These are phyloP conservation scores for Cucumis cinereus DNA, from an alignment of 306 rosid species.

Conservation along the genomic window DNA sequence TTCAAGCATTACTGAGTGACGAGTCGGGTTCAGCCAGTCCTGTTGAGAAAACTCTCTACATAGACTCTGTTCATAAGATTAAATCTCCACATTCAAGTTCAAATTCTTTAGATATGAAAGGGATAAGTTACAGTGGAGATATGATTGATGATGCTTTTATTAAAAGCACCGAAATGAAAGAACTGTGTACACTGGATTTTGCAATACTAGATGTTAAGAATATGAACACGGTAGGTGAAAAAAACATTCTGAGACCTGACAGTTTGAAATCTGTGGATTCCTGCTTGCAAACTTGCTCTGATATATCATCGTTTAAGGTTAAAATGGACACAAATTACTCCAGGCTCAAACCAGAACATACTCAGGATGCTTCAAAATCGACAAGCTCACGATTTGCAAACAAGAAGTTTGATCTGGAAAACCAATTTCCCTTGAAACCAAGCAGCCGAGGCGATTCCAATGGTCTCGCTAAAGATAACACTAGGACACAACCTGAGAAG, in stretches of 20 bases:
- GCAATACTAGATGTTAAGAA: conserved; percentile 26
- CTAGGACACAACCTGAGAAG: conserved; percentile 7
- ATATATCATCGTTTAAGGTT: conserved; percentile 13
- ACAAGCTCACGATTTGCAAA: conserved; percentile 14
- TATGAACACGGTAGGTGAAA: conserved; percentile 16
- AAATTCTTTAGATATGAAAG: conserved; percentile 28
- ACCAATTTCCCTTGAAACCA: conserved; percentile 11
- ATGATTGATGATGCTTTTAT: conserved; percentile 18
- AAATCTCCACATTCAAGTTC: conserved; percentile 31
- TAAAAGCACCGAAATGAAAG: conserved; percentile 17
- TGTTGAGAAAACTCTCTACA: conserved; percentile 66
- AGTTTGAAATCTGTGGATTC: conserved; percentile 30
- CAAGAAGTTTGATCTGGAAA: conserved; percentile 22
- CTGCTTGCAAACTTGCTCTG: conserved; percentile 14
- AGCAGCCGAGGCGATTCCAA: conserved; percentile 7
- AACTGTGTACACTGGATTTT: conserved; percentile 20
- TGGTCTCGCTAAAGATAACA: conserved; percentile 9
- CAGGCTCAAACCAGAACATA: conserved; percentile 8
- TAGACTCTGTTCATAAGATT: conserved; percentile 43
- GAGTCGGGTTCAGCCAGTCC: conserved; percentile 32
- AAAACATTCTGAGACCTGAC: conserved; percentile 14
- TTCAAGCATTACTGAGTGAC: conserved; percentile 16
- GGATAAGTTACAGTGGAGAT: conserved; percentile 15
- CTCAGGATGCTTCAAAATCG: conserved; percentile 11
- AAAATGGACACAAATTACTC: conserved; percentile 19